Conservation (phyloP, 2,329 filamentous ascomycete genomes). For the Ilyonectria sp. region DNA sequence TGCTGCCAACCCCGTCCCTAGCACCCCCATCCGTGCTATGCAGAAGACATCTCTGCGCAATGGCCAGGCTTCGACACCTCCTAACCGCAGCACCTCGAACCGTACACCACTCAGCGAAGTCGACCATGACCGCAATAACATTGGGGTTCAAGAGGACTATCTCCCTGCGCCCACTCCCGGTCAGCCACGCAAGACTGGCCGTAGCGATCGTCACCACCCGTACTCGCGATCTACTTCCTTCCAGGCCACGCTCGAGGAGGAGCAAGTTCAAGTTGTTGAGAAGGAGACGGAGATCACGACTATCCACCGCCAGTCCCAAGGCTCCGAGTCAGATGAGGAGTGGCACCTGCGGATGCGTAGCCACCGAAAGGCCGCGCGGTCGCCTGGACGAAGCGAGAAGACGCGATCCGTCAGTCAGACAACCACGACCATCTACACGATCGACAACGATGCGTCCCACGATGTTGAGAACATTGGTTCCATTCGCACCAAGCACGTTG, state of each 20-base stretch:
- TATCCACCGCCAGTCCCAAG: constrained; percentile 73
- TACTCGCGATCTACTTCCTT: constrained; percentile 73
- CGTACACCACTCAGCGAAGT: constrained; percentile 95
- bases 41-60: constrained; percentile 73
- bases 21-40: constrained; percentile 74
- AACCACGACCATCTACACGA: constrained; percentile 76
- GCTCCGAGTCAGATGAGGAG: constrained; percentile 85
- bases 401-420: constrained; percentile 82
- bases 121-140: constrained; percentile 81
- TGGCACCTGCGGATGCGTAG: constrained; percentile 82
- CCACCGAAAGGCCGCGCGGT: constrained; percentile 76
- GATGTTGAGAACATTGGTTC: constrained; percentile 80
- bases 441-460: constrained; percentile 78
- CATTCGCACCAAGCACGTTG: constrained; percentile 72
- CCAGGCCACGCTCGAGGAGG: constrained; percentile 61
- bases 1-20: constrained; percentile 64
- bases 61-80: constrained; percentile 85
- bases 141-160: constrained; percentile 86
- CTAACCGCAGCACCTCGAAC: constrained; percentile 81
- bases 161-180: constrained; percentile 95
- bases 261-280: constrained; percentile 68
- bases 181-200: constrained; percentile 91
- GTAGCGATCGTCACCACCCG: constrained; percentile 80
- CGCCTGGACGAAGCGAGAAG: constrained; percentile 73
- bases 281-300: constrained; percentile 74